Base-by-base conservation (phyloP, 179 eudicot species). In the Beta lomatogona region DNA sequence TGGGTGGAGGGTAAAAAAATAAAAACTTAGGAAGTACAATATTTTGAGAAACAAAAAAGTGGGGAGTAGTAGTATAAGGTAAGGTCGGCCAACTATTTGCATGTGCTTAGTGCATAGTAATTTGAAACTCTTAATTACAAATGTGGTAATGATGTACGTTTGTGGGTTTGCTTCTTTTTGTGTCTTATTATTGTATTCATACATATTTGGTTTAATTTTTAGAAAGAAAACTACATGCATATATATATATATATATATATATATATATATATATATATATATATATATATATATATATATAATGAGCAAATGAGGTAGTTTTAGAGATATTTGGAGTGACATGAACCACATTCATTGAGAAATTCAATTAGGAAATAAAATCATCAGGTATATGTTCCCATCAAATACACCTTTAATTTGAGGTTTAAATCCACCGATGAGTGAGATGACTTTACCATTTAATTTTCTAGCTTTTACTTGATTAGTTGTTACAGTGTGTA, bases 51-150 rank as follows among this genome's bases (percentile, higher is more conserved):
- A 41, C n/a, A 50, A 77, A 57, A 79, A 69, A 45, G 54, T 55
- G 9, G 67, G 53, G 57, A 52, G 22, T 1, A 31, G 41, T 68
- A 50, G 41, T 36, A 36, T 36, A 58, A 46, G 77, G 77, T 59
- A 60, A 73, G 78, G 57, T 81, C 18, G 76, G 76, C 66, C 64
- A 73, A 75, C 53, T 41, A 71, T 68, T 16, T 77, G 84, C 84
- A 82, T 82, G 84, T 82, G 84, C 80, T 67, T 45, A 70, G 77
- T 76, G 71, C 69, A 58, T 71, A 48, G 84, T 77, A 58, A 46
- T 68, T 74, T 75, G 76, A 77, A 82, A 77, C 71, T 22, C 70
- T 77, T 77, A 60, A 71, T 76, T 82, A 70, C 76, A 73, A 74
- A 25, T 74, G 54, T 54, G 77, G 58, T 60, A 69, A 82, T 82